These are phyloP conservation scores for Calonectria crousiana DNA, from an alignment of 2,329 filamentous ascomycete genomes.

Conservation along the genomic window DNA sequence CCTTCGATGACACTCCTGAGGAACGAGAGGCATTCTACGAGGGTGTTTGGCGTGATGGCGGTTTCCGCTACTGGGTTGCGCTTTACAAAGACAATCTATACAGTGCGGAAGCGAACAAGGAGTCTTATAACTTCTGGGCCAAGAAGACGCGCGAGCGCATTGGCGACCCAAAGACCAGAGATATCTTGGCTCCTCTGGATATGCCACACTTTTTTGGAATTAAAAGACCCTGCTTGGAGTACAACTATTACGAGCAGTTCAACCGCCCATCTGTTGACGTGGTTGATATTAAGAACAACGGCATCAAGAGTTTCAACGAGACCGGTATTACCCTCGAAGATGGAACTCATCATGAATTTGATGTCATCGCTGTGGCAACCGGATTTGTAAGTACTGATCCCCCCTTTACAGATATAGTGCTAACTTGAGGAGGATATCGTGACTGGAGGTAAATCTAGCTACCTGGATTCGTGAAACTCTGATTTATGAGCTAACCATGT, in stretches of 20 bases:
- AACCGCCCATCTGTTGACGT: constrained; percentile 58
- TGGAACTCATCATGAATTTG: constrained; percentile 56
- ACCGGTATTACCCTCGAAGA: constrained; percentile 55
- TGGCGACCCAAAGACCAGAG: constrained; percentile 59
- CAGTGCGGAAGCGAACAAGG: constrained; percentile 61
- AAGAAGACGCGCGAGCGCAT: constrained; percentile 64
- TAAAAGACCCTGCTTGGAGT: constrained; percentile 61
- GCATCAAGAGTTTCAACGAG: constrained; percentile 55
- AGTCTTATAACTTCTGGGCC: constrained; percentile 67
- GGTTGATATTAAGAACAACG: constrained; percentile 55
- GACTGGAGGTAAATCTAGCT: constrained; percentile 48
- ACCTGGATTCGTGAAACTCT: background rate
- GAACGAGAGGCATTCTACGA: constrained; percentile 64
- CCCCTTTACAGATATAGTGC: background rate
- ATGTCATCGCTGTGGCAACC: constrained; percentile 59
- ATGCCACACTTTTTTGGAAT: constrained; percentile 67
- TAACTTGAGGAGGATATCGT: constrained; percentile 45
- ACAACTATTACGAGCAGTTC: constrained; percentile 61
- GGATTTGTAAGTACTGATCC: constrained; percentile 54
- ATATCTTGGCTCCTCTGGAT: constrained; percentile 64
- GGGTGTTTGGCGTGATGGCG: constrained; percentile 62
- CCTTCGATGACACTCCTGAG: constrained; percentile 65
- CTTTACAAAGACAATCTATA: constrained; percentile 66
- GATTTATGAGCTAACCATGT: background rate
- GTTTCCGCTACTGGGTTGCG: constrained; percentile 67